Evolutionary conservation across 345 rosid species (phyloP).

Genomic region (Citrus reticulata): DNA sequence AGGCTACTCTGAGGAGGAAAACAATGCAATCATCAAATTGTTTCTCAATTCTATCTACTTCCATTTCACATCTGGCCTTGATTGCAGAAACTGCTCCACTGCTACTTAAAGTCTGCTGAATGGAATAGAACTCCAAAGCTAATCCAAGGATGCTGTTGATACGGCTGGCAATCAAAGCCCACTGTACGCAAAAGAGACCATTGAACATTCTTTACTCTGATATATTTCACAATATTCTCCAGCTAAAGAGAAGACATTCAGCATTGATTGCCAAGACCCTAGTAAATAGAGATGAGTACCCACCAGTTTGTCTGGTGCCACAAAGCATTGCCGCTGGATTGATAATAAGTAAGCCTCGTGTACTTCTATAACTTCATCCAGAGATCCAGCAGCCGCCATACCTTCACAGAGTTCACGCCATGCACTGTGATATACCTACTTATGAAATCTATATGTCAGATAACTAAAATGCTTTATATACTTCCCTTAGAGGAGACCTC

Average conservation of each 20-base stretch:
- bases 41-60: slow-evolving; percentile 78
- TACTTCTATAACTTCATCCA: slow-evolving; percentile 93
- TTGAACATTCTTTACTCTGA: not conserved
- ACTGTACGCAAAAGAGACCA: slow-evolving; percentile 41
- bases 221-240: slow-evolving; percentile 4
- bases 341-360: slow-evolving; percentile 90
- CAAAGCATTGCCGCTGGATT: slow-evolving; percentile 95
- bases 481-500: not conserved
- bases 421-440: slow-evolving; percentile 92
- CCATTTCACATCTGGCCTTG: slow-evolving; percentile 82
- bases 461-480: not conserved
- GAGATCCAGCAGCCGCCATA: slow-evolving; percentile 81
- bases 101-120: slow-evolving; percentile 75
- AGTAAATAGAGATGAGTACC: slow-evolving; percentile 11
- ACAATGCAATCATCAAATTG: slow-evolving; percentile 87
- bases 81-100: slow-evolving; percentile 76
- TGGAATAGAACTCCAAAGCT: slow-evolving; percentile 87
- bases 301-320: slow-evolving; percentile 96
- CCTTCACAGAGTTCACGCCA: slow-evolving; percentile 97
- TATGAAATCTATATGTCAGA: slow-evolving; percentile 24
- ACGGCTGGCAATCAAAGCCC: slow-evolving; percentile 92
- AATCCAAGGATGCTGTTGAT: slow-evolving; percentile 83
- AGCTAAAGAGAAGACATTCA: slow-evolving; percentile 3
- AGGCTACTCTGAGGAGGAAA: slow-evolving; percentile 85
- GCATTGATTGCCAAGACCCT: not conserved